Base-by-base conservation (phyloP, 495 filamentous ascomycete genomes). In the Chaetomidium leptoderma region DNA sequence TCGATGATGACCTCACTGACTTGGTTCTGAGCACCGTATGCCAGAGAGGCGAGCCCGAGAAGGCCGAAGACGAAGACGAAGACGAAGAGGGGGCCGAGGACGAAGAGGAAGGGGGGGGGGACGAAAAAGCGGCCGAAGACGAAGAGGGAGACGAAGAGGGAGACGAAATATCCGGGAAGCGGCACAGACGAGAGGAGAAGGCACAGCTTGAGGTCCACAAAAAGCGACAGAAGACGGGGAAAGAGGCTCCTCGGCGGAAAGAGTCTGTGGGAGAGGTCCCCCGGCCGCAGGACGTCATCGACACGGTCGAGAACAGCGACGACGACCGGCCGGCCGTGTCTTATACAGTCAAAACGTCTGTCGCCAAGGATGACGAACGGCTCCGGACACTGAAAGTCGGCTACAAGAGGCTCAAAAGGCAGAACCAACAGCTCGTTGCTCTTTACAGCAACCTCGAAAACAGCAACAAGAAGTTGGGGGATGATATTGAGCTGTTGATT, bases 1-100 rank as follows among this genome's bases (percentile, higher is more conserved):
- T 58, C 19, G 11, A n/a, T 6, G 55, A 58, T n/a, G 55, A 58
- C 2, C 47, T 58, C 10, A 58, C 46, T 4, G 55, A 58, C 29
- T n/a, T 58, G 45, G 48, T 58, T 2, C 3, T 51, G 17, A 58
- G 47, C 47, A 17, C 13, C 7, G 39, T 58, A 9, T 37, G 47
- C n/a, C n/a, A 29, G 5, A 52, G 14, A 14, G 10, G 16, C 9
- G 24, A 35, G 2, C 13, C 26, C 14, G 26, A 19, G n/a, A n/a
- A n/a, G 54, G 8, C 3, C 35, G 21, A 40, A 16, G 7, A 40
- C 26, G 3, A 16, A 10, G 16, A 10, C 29, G 9, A 27, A 23
- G 6, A n/a, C 16, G 3, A 3, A 33, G 30, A 0, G 1, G 21
- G 3, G 2, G 14, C 27, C 4, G 21, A 17, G 21, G 21, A 3